A percentile compares a stretch with the other conserved stretches of the same genome.
phyloP scores from a whole-genome alignment of 306 rosid species.

The Calophaca sinica region DNA sequence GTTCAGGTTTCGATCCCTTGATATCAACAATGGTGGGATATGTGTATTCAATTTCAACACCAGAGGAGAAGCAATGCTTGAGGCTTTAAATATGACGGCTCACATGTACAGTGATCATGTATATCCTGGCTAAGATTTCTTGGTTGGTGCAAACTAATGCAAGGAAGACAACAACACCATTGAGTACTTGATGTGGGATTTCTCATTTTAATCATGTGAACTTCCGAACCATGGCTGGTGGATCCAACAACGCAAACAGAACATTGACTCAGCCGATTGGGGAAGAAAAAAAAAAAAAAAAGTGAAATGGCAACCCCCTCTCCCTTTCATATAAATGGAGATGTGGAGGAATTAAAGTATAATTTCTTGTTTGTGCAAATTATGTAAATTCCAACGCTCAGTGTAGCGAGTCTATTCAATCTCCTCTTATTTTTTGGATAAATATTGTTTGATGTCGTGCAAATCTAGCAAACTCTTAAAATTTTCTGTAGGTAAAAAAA shows the following conservation, averaged over 20 bases:
- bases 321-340: constrained; percentile 18
- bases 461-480: not conserved
- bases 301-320: not conserved
- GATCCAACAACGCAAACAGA: no score
- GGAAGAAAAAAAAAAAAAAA: no score
- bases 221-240: not conserved
- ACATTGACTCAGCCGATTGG: not conserved
- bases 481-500: no score
- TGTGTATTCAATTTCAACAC: constrained; percentile 72
- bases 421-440: constrained; percentile 16
- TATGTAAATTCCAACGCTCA: no score
- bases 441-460: constrained; percentile 23
- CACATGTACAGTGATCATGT: constrained; percentile 75
- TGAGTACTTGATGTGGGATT: constrained; percentile 10
- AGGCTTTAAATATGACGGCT: constrained; percentile 72
- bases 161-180: constrained; percentile 11
- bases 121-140: constrained; percentile 60
- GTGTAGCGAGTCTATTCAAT: not conserved
- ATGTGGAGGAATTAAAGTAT: not conserved
- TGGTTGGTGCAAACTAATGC: constrained; percentile 3
- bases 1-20: constrained; percentile 75
- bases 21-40: constrained; percentile 74
- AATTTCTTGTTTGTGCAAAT: not conserved
- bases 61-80: constrained; percentile 83
- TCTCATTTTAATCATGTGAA: constrained; percentile 3